Base-by-base conservation (phyloP, 2,329 filamentous ascomycete species). In the Aspergillus sp. region DNA sequence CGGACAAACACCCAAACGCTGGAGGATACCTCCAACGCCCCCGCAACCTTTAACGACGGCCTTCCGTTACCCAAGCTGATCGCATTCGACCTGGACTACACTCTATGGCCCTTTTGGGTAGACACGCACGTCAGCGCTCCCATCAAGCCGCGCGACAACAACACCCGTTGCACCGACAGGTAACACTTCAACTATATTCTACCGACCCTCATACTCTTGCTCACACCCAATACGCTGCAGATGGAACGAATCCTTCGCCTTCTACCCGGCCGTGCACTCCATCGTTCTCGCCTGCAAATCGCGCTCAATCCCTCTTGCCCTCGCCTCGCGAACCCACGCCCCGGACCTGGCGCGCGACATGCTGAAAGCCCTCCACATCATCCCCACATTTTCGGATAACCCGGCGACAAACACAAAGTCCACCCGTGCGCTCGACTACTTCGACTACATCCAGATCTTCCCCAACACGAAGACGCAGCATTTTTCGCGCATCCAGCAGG, bases 101-200 rank as follows among this genome's bases (percentile, higher is more conserved):
- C 94, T 0, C 81, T 97, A n/a, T 97, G 93, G 94, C 91, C 92
- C 4, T 97, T 97, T 75, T 97, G 93, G 93, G 87, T 96, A 1
- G 94, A 97, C 77, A 96, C 91, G 3, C 92, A 97, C 73, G 88
- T 94, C 63, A 84, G 85, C 20, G 82, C 85, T 5, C 92, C 91
- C 0, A 75, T 96, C 46, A 86, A 85, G 57, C 78, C 83, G 46
- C 80, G 78, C 59, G 82, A 85, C 56, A 73, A 75, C 55, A 76
- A 76, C 56, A 74, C 74, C 23, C 73, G 73, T 53, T 72, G 69
- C 25, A 70, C 72, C 4, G 75, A 77, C 56, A 66, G 67, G 75
- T 76, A 67, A 31, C n/a, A 11, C 7, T 23, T 34, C 17, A 9
- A 16, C 9, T n/a, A 29, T 49, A 25, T 31, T 16, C 43, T 11